Evolutionary conservation across 106 monocot genomes (phyloP), one percentile per base, ranked within the genome.

Genomic region (Phalaenopsis aphrodite): DNA sequence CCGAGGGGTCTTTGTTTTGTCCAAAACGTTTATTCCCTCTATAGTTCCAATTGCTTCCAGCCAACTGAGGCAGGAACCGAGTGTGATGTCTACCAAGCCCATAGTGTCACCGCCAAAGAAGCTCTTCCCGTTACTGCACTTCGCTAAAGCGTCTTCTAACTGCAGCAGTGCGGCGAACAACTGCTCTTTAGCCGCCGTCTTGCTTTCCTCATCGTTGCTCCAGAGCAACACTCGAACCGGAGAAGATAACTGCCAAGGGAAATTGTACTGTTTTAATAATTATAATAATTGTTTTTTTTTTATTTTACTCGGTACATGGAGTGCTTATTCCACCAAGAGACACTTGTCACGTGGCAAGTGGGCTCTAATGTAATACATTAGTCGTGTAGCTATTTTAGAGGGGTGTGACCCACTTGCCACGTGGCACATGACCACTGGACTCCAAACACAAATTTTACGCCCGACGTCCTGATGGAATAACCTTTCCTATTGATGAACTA

Each of bases 61-160:
- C 87, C 83, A 87, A 3, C 61, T 83, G 38, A 90, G 3, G 79
- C 37, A 49, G 79, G 72, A 42, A 3, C 90, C 90, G 1, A 90
- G 73, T 1, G 85, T 79, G 66, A 90, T 83, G 79, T 90, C 87
- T 12, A 87, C 42, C 85, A 79, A 87, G 10, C 81, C 83, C 2
- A 90, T 64, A 74, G 43, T 21, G 71, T 90, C 90, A 0, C 87
- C 87, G 38, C 79, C 81, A 82, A 90, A 87, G 83, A 87, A 90
- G 52, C 23, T 17, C 49, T 79, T 83, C 38, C 90, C 87, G 7
- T 83, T 82, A 81, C 85, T 81, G 78, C 83, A 77, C 24, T 75
- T 80, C 55, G 57, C 57, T 1, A 66, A 90, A 85, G 85, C 81
- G 41, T 72, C 87, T 78, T 90, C 89, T 56, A 90, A 43, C 10